These are phyloP conservation scores for Heterobasidion annosum DNA, from an alignment of 1,284 basidiomycete genomes.

Conservation along the genomic window DNA sequence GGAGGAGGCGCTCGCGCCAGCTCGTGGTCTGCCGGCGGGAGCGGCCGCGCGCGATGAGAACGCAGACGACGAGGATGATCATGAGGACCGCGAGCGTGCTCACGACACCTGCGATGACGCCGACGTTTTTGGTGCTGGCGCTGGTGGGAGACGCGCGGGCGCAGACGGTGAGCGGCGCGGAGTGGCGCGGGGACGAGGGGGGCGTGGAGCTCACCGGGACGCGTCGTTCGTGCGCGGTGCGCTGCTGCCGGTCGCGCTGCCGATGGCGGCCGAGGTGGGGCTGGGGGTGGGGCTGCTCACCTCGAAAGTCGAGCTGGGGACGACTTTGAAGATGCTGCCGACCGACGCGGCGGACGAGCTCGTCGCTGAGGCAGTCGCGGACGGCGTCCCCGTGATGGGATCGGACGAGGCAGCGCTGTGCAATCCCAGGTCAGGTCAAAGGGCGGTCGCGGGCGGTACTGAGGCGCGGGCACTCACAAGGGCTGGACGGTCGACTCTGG, in stretches of 20 bases:
- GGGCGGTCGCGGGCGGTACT: too few species aligned
- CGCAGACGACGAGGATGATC: background rate
- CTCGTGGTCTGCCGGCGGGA: slow-evolving; percentile 2
- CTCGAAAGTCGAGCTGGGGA: background rate
- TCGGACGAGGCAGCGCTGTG: background rate
- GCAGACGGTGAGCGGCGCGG: too few species aligned
- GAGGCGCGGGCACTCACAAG: too few species aligned
- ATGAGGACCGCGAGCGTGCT: background rate
- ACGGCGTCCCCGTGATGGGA: background rate
- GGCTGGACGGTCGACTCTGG: too few species aligned
- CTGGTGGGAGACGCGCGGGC: background rate
- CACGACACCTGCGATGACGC: slow-evolving; percentile 2
- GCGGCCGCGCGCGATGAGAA: slow-evolving; percentile 1
- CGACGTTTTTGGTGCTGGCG: background rate
- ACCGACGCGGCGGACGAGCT: background rate
- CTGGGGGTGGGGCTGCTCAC: background rate
- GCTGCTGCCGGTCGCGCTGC: background rate
- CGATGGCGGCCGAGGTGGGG: background rate
- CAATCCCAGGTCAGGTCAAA: too few species aligned
- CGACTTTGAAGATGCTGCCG: background rate
- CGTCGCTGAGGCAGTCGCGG: background rate
- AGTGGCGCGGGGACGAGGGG: too few species aligned
- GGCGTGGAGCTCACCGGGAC: too few species aligned
- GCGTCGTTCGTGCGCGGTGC: too few species aligned
- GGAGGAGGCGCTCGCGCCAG: slow-evolving; percentile 4